Evolutionary conservation across 192 early-diverging fungal species (phyloP).

Genomic region (Linnemannia elongata): DNA sequence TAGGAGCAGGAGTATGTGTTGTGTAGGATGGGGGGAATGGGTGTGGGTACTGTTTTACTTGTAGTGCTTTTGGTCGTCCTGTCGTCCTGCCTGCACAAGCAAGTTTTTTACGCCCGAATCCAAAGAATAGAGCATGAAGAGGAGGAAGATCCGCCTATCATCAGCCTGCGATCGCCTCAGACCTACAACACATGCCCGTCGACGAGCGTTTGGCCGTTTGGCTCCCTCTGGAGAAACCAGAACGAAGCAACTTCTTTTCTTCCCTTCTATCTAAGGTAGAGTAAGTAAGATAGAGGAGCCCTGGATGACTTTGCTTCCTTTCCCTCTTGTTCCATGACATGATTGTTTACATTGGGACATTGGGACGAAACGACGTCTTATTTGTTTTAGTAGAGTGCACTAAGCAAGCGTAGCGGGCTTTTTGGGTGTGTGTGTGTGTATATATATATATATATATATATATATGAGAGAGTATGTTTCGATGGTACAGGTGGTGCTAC

Average conservation of each 20-base stretch:
- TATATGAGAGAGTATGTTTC: too few relatives aligned
- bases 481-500: too few relatives aligned
- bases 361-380: too few relatives aligned
- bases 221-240: slow-evolving; percentile 4
- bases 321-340: not conserved
- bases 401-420: too few relatives aligned
- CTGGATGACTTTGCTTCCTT: too few relatives aligned
- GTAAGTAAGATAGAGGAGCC: too few relatives aligned
- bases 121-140: not conserved
- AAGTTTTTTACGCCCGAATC: not conserved
- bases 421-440: too few relatives aligned
- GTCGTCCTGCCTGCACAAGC: not conserved
- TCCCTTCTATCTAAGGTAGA: too few relatives aligned
- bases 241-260: not conserved
- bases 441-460: too few relatives aligned
- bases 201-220: not conserved
- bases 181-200: not conserved
- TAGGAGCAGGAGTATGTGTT: not conserved
- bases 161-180: not conserved
- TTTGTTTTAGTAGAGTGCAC: too few relatives aligned
- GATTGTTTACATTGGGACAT: not conserved
- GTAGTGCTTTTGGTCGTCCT: not conserved
- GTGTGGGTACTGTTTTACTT: not conserved
- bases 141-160: not conserved
- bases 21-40: not conserved